Conservation (phyloP, 495 filamentous ascomycete species). For the Penicillium alfredii region DNA sequence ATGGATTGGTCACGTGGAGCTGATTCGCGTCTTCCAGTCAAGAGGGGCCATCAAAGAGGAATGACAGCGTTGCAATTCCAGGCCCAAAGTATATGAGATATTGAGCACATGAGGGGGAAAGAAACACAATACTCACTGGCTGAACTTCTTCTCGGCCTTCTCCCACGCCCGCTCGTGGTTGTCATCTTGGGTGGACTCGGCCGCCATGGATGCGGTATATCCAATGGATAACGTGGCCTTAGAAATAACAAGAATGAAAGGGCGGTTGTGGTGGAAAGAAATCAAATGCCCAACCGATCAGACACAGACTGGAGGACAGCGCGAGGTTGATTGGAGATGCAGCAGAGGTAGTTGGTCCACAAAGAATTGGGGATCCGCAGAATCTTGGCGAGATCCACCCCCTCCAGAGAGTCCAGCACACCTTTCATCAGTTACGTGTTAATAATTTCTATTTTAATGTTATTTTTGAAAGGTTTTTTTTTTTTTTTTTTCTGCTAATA, state of each 20-base stretch:
- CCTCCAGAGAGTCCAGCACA: no score
- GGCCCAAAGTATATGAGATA: background rate
- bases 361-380: conserved; percentile 19
- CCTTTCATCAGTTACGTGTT: no score
- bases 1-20: no score
- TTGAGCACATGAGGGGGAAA: background rate
- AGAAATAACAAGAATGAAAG: background rate
- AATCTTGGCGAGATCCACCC: no score
- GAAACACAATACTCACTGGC: conserved; percentile 27
- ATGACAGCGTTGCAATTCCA: no score
- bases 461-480: no score
- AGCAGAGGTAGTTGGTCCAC: conserved; percentile 13
- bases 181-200: conserved; percentile 13
- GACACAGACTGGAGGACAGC: conserved; percentile 6
- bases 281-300: background rate
- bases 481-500: no score
- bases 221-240: background rate
- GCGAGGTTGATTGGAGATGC: conserved; percentile 21
- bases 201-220: conserved; percentile 10
- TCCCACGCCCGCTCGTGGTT: conserved; percentile 30
- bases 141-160: conserved; percentile 36
- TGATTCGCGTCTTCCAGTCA: no score
- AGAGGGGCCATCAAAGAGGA: no score
- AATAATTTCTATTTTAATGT: no score
- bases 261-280: no score